Evolutionary conservation across 1,284 basidiomycete genomes (phyloP).

Genomic region (Stygiomarasmius scandens): DNA sequence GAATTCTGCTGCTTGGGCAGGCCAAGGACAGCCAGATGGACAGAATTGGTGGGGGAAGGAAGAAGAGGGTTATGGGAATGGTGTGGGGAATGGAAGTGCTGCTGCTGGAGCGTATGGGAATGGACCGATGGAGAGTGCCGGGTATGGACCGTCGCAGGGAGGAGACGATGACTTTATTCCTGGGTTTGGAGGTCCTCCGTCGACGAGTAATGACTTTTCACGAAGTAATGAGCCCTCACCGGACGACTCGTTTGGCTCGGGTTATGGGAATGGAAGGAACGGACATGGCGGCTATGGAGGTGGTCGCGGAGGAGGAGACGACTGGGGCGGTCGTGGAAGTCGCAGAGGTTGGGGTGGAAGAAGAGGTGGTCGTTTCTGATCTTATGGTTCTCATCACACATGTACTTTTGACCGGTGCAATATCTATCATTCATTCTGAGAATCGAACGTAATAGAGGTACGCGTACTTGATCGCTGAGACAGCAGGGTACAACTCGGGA

Average conservation of each 20-base stretch:
- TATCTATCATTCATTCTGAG: background rate
- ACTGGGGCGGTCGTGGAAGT: constrained; percentile 24
- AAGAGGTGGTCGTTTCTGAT: constrained; percentile 19
- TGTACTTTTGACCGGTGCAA: background rate
- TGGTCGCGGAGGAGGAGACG: constrained; percentile 33
- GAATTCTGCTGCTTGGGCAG: constrained; percentile 5
- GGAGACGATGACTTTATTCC: constrained; percentile 56
- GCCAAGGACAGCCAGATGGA: background rate
- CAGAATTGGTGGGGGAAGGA: background rate
- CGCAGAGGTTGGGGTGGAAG: constrained; percentile 25
- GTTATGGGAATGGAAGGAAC: constrained; percentile 14
- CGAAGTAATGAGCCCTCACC: background rate
- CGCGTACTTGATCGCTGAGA: too few species aligned
- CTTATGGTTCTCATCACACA: background rate
- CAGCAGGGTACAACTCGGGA: background rate
- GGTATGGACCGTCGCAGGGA: constrained; percentile 23
- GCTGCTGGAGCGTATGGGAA: constrained; percentile 17
- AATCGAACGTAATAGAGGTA: background rate
- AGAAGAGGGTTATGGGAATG: background rate
- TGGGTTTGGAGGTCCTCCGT: constrained; percentile 42
- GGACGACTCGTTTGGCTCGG: constrained; percentile 17
- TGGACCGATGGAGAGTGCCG: constrained; percentile 15
- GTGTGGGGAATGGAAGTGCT: constrained; percentile 1
- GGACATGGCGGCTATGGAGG: constrained; percentile 17
- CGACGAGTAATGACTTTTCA: constrained; percentile 21